Conservation (phyloP, 2,329 filamentous ascomycete species). For the Nemania serpens region DNA sequence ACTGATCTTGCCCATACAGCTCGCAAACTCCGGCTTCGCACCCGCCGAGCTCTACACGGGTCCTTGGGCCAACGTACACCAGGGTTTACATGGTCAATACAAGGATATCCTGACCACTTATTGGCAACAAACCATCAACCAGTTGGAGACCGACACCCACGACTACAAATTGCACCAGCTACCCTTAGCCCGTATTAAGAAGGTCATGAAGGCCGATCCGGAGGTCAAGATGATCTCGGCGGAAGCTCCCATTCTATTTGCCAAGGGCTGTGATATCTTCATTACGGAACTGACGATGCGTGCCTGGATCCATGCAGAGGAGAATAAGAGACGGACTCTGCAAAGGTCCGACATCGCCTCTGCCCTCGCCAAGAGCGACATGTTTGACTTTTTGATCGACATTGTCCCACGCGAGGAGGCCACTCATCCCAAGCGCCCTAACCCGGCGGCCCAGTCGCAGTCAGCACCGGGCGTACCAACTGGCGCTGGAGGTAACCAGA, state of each 20-base stretch:
- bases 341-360: slow-evolving; percentile 97
- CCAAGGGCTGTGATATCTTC: slow-evolving; percentile 98
- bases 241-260: slow-evolving; percentile 95
- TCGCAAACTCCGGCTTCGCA: slow-evolving; percentile 84
- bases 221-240: slow-evolving; percentile 99
- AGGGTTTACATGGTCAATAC: slow-evolving; percentile 89
- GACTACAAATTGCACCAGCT: slow-evolving; percentile 99
- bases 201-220: slow-evolving; percentile 99
- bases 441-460: slow-evolving; percentile 53
- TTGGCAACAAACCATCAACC: slow-evolving; percentile 98
- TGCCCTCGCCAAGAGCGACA: slow-evolving; percentile 94
- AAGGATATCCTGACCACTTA: slow-evolving; percentile 98
- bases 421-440: slow-evolving; percentile 78
- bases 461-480: slow-evolving; percentile 47
- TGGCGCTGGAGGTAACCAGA: slow-evolving; percentile 53
- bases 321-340: slow-evolving; percentile 95
- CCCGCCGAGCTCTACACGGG: slow-evolving; percentile 94
- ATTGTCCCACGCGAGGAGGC: slow-evolving; percentile 97
- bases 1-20: slow-evolving; percentile 55
- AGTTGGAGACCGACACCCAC: slow-evolving; percentile 91
- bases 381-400: slow-evolving; percentile 99
- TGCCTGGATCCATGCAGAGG: slow-evolving; percentile 98
- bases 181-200: slow-evolving; percentile 97
- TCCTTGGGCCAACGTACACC: slow-evolving; percentile 96
- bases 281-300: slow-evolving; percentile 99